These are phyloP conservation scores for Hypoxylon sp. DNA, from an alignment of 2,329 filamentous ascomycete species.

Conservation along the genomic window DNA sequence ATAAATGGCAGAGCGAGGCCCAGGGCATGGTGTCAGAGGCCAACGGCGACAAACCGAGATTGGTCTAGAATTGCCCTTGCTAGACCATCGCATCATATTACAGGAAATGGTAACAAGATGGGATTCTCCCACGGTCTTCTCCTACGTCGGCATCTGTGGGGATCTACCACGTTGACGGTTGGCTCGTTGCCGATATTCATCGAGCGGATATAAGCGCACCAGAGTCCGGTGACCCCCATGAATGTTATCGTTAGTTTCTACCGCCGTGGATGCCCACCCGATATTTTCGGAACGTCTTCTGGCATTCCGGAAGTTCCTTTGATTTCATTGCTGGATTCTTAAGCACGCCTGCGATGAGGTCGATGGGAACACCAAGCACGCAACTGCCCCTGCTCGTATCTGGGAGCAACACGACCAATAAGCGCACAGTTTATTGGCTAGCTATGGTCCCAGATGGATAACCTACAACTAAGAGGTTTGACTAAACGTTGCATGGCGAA, in stretches of 20 bases:
- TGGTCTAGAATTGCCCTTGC: not conserved
- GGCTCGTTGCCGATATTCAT: not conserved
- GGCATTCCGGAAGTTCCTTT: conserved; percentile 4
- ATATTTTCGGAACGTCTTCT: conserved; percentile 11
- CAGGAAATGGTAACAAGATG: conserved; percentile 7
- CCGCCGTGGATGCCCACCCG: conserved; percentile 4
- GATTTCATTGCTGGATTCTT: conserved; percentile 17
- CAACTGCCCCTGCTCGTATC: conserved; percentile 32
- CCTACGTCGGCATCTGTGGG: too few relatives aligned
- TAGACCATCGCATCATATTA: conserved; percentile 13
- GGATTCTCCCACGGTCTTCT: not conserved
- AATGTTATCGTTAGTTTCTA: not conserved
- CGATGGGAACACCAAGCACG: conserved; percentile 39
- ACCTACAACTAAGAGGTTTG: conserved; percentile 5
- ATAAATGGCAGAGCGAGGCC: not conserved
- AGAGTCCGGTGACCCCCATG: not conserved
- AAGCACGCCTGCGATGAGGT: conserved; percentile 46
- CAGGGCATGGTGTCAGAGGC: not conserved
- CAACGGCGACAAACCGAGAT: not conserved
- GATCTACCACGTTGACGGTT: not conserved
- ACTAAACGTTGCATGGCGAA: not conserved
- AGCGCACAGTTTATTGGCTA: not conserved
- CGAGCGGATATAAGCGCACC: not conserved
- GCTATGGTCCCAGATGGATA: not conserved
- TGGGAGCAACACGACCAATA: conserved; percentile 24